Evolutionary conservation across 2,329 filamentous ascomycete species (phyloP).

Genomic region (Bipolaris zeicola): DNA sequence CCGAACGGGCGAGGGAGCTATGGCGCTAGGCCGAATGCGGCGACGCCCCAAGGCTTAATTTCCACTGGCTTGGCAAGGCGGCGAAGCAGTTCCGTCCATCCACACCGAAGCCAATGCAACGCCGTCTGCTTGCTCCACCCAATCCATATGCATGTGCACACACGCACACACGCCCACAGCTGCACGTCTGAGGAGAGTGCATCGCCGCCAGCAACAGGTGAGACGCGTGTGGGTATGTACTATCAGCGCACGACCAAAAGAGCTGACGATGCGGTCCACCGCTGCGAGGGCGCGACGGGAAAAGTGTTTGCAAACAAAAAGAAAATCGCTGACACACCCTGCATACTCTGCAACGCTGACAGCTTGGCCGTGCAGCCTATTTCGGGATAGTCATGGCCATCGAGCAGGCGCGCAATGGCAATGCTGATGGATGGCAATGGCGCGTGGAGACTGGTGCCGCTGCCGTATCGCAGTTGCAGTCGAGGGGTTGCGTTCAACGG

Average conservation of each 20-base stretch:
- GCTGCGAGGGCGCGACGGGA: not conserved
- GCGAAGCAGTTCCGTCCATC: conserved; percentile 21
- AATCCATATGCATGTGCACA: too few relatives aligned
- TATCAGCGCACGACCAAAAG: not conserved
- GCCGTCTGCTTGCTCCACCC: too few relatives aligned
- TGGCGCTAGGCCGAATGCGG: too few relatives aligned
- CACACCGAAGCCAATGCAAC: not conserved
- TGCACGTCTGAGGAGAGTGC: not conserved
- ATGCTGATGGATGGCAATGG: not conserved
- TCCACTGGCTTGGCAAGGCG: conserved; percentile 18
- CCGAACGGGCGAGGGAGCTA: conserved; percentile 6
- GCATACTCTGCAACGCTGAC: conserved; percentile 29
- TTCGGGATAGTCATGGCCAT: conserved; percentile 16
- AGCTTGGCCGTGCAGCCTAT: conserved; percentile 12
- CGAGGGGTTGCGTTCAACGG: conserved; percentile 18
- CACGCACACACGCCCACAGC: too few relatives aligned
- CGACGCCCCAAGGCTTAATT: conserved; percentile 21
- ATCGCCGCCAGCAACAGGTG: conserved; percentile 11
- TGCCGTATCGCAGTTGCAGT: conserved; percentile 14
- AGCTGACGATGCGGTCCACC: not conserved
- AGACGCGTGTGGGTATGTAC: conserved; percentile 3
- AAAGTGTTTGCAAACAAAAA: conserved; percentile 19
- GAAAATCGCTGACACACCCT: conserved; percentile 17
- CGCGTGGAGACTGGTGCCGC: conserved; percentile 1
- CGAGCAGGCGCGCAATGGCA: conserved; percentile 3